phyloP scores from a whole-genome alignment of 2,329 filamentous ascomycete species.

The Penicillium janthinellum region DNA sequence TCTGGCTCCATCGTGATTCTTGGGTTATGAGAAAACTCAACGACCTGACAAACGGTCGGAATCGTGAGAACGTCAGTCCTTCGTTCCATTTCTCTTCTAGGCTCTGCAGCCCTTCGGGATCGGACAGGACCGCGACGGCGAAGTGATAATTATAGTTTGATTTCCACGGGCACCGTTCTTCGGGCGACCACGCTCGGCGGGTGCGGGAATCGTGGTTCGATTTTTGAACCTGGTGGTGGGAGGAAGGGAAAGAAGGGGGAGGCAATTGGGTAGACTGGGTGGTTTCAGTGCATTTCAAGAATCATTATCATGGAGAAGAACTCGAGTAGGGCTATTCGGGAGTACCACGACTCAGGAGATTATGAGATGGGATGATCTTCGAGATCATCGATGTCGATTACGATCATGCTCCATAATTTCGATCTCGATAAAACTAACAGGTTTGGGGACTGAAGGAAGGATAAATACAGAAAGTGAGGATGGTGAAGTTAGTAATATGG shows the following conservation, averaged over 20 bases:
- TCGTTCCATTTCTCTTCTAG: neutral
- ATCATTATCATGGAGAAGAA: neutral
- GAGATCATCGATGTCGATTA: neutral
- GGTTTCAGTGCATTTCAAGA: neutral
- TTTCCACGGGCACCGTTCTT: slow-evolving; percentile 3
- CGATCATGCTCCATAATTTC: neutral
- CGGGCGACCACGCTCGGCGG: slow-evolving; percentile 8
- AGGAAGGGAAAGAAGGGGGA: neutral
- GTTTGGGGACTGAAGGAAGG: neutral
- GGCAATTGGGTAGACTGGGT: neutral
- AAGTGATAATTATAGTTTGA: neutral
- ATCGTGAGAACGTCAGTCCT: no score
- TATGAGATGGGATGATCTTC: neutral
- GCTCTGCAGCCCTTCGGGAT: neutral
- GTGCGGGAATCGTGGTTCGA: slow-evolving; percentile 4
- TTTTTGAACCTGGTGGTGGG: slow-evolving; percentile 1
- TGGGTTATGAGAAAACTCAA: no score
- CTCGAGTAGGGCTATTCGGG: neutral
- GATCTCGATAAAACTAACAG: neutral
- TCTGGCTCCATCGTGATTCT: neutral
- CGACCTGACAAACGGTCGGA: neutral
- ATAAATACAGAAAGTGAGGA: neutral
- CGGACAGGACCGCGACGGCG: neutral
- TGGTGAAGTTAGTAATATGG: no score
- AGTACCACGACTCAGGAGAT: neutral